Conservation (phyloP, 106 monocot species). For the Gastrodia elata region DNA sequence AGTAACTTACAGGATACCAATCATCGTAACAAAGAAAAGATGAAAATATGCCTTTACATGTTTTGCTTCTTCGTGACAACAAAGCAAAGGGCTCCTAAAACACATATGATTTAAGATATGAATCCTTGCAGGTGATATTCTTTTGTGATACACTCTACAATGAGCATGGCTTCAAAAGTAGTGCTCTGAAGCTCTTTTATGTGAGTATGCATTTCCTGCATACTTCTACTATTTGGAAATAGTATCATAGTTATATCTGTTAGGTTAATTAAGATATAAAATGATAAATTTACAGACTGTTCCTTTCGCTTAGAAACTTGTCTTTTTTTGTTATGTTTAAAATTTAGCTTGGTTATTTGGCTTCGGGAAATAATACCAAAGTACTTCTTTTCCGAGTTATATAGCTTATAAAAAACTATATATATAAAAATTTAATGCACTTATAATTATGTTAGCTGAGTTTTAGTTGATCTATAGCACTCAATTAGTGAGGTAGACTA, state of each 20-base stretch:
- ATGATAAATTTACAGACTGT: neutral
- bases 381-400: neutral
- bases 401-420: neutral
- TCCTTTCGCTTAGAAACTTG: neutral
- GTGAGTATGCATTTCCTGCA: slow-evolving; percentile 29
- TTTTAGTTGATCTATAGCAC: neutral
- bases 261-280: neutral
- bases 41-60: neutral
- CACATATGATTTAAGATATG: neutral
- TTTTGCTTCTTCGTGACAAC: neutral
- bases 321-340: neutral
- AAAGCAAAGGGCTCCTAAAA: neutral
- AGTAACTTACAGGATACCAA: neutral
- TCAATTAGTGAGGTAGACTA: neutral
- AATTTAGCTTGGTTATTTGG: neutral
- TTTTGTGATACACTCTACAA: slow-evolving; percentile 20
- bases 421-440: neutral
- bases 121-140: slow-evolving; percentile 56
- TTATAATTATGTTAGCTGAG: neutral
- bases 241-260: neutral
- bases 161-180: slow-evolving; percentile 32
- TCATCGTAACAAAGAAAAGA: neutral
- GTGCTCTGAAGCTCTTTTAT: slow-evolving; percentile 31
- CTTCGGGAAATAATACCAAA: neutral
- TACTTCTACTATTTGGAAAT: neutral